phyloP scores from a whole-genome alignment of 306 rosid species.

The Quercus variabilis region DNA sequence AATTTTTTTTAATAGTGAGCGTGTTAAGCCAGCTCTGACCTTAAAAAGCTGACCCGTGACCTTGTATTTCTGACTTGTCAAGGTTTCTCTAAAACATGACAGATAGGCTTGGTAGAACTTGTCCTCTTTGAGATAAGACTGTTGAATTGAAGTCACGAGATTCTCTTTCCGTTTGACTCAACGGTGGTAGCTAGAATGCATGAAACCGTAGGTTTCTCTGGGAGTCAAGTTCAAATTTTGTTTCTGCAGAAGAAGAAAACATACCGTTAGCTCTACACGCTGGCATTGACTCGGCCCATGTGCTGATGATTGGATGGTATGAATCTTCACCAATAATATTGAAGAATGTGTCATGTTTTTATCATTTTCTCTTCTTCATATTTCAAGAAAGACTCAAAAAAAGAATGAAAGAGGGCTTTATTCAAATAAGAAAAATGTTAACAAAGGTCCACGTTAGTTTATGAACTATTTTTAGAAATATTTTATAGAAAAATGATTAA shows the following conservation, averaged over 20 bases:
- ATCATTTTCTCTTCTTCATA: not conserved
- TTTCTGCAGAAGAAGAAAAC: not conserved
- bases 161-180: not conserved
- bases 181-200: not conserved
- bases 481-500: no score
- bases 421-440: no score
- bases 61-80: not conserved
- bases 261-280: not conserved
- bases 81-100: not conserved
- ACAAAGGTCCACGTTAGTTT: accelerated
- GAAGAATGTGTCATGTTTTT: conserved; percentile 8
- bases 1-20: not conserved
- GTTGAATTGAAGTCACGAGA: conserved; percentile 18
- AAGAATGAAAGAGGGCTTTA: no score
- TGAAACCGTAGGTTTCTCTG: not conserved
- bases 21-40: not conserved
- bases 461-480: no score
- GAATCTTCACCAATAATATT: not conserved
- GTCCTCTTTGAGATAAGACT: not conserved
- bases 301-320: not conserved
- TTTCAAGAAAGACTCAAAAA: no score
- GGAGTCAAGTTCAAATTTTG: not conserved
- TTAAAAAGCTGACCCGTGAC: not conserved
- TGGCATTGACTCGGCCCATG: conserved; percentile 17
- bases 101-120: conserved; percentile 4